Base-by-base conservation (phyloP, 208 protist genomes). In the Crithidia acanthocephali region DNA sequence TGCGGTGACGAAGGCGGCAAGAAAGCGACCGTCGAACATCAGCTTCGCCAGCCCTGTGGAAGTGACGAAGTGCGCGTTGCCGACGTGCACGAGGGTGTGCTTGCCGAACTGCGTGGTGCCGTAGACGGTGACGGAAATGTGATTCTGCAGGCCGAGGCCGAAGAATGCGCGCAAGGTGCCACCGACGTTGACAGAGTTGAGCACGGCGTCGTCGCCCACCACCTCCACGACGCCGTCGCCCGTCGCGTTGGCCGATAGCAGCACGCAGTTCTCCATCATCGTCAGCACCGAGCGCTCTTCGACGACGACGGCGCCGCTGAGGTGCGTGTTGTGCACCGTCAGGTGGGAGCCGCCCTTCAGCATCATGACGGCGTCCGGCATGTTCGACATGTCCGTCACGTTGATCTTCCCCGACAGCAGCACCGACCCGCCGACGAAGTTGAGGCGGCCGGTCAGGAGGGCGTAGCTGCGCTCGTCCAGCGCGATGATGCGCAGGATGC, bases 401-500 rank as follows among this genome's bases (percentile, higher is more conserved):
- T 80, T 82, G 40, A 90, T 60, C 33, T 79, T 79, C 7, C 87
- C 87, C 15, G 71, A 72, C 42, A 93, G 35, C 15, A 86, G 47
- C 50, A 85, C 74, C n/a, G 69, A 74, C 23, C 87, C 87, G n/a
- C 82, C 83, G 2, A 55, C 55, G 50, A 90, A 85, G 51, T 69
- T 50, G 65, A 93, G 82, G 61, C 83, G 84, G 37, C 75, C 78
- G 9, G 81, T 88, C 60, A 88, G 84, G 4, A 93, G 71, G 30
- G 79, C 78, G 44, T 74, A 76, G 30, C 74, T 78, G 48, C 73
- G 73, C n/a, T 72, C 66, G n/a, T 93, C 79, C 16, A 86, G 68
- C 1, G 84, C 76, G 28, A 84, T 84, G 61, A 93, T 79, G 74
- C 80, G 82, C 45, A 93, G 72, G 25, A 79, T 69, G 57, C 70